Base-by-base conservation (phyloP, 2,329 filamentous ascomycete species). In the Chrysosporium keratinophilum region DNA sequence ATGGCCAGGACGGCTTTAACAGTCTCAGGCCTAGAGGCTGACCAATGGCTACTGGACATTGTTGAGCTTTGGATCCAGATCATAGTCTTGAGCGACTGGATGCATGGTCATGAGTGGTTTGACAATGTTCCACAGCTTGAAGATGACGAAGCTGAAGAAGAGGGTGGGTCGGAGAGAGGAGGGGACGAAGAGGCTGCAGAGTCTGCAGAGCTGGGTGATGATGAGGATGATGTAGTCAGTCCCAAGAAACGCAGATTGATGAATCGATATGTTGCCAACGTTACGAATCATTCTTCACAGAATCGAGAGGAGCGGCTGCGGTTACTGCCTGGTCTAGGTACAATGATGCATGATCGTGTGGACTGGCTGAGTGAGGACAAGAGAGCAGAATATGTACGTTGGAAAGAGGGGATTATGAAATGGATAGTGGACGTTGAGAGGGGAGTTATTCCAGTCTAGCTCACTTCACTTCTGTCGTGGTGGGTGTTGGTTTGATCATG, bases 91-190 rank as follows among this genome's bases (percentile, higher is more conserved):
- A 66, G 70, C 19, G 66, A 66, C 1, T 78, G 75, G 72, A 69
- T 77, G 15, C 74, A 79, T 76, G 83, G 66, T 3, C 66, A 77
- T 50, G 82, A 87, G 61, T 88, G 84, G 84, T 87, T 86, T 56
- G 69, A 75, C 28, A 81, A 85, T 58, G 75, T 76, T 42, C 70
- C 71, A 6, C 62, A 61, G 57, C 51, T 55, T 57, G 10, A 56
- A 52, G 5, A 51, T 23, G 14, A 57, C 51, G 54, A 20, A 3
- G 53, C 44, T 39, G 20, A 52, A 37, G 14, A 15, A 1, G 58
- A 55, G 12, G 52, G 57, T 9, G 52, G 15, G 10, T 41, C 15
- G 7, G 35, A 23, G 11, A 37, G 35, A 28, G 20, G 15, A 17
- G 20, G 31, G 6, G 11, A 41, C 55, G 20, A 54, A 43, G 33